phyloP scores from a whole-genome alignment of 2,329 filamentous ascomycete species.

The Diaporthe amygdali region DNA sequence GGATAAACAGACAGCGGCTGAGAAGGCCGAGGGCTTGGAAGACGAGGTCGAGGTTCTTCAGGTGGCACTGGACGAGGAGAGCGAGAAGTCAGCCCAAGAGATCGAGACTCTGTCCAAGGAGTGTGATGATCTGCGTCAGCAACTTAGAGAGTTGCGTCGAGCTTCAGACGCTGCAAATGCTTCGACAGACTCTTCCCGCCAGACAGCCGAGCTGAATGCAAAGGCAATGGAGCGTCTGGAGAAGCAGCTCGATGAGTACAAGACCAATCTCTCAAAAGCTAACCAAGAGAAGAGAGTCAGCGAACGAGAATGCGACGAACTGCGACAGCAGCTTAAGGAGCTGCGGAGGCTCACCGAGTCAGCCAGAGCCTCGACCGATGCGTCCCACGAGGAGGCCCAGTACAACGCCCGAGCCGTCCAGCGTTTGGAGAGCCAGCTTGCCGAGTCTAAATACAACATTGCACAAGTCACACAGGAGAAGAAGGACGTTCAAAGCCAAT shows the following conservation, averaged over 20 bases:
- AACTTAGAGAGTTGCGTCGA: conserved; percentile 43
- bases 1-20: conserved; percentile 64
- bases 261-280: conserved; percentile 71
- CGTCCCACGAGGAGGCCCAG: conserved; percentile 40
- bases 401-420: conserved; percentile 49
- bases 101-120: conserved; percentile 50
- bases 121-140: conserved; percentile 47
- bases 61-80: conserved; percentile 67
- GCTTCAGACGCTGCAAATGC: conserved; percentile 35
- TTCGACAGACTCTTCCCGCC: conserved; percentile 37
- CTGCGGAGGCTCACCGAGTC: conserved; percentile 35
- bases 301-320: conserved; percentile 49
- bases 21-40: conserved; percentile 72
- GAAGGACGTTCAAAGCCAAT: conserved; percentile 66
- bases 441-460: conserved; percentile 63
- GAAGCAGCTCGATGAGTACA: conserved; percentile 64
- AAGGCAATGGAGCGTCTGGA: conserved; percentile 57
- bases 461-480: conserved; percentile 64
- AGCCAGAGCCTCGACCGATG: conserved; percentile 34
- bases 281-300: conserved; percentile 51
- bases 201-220: conserved; percentile 40
- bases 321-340: conserved; percentile 49
- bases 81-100: conserved; percentile 60
- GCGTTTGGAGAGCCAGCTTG: conserved; percentile 60
- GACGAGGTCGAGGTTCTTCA: conserved; percentile 80